phyloP scores from a whole-genome alignment of 2,329 filamentous ascomycete species.

The Metarhizium humberi region DNA sequence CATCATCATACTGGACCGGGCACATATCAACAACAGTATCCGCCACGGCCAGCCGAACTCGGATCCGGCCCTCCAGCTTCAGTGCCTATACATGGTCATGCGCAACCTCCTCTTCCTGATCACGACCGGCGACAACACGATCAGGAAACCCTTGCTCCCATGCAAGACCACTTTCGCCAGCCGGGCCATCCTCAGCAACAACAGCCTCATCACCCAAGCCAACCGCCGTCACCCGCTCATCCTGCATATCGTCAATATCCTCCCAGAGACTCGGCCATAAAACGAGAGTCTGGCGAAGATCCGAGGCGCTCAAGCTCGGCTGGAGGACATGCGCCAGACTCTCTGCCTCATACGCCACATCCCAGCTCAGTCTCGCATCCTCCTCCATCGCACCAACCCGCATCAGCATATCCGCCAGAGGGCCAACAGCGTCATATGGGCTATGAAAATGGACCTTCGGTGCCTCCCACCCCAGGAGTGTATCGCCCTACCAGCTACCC shows the following conservation, averaged over 20 bases:
- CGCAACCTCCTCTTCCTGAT: constrained; percentile 29
- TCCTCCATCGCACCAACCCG: constrained; percentile 19
- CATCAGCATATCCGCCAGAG: constrained; percentile 30
- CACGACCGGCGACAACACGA: constrained; percentile 48
- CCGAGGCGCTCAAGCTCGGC: constrained; percentile 44
- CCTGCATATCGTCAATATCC: constrained; percentile 34
- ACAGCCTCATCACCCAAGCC: constrained; percentile 12
- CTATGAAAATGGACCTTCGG: constrained; percentile 38
- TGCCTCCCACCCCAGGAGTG: constrained; percentile 34
- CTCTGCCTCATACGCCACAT: constrained; percentile 21
- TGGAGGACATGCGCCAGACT: constrained; percentile 29
- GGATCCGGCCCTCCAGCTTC: constrained; percentile 17
- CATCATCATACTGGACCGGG: constrained; percentile 22
- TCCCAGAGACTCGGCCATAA: constrained; percentile 43
- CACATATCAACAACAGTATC: constrained; percentile 32
- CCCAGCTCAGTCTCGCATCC: constrained; percentile 21
- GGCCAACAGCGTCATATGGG: constrained; percentile 42
- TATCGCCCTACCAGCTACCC: constrained; percentile 33
- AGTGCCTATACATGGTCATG: constrained; percentile 19
- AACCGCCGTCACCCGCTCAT: constrained; percentile 34
- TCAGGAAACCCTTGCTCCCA: constrained; percentile 42
- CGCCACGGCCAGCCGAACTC: constrained; percentile 23
- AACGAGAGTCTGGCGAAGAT: constrained; percentile 45
- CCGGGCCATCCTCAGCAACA: constrained; percentile 14
- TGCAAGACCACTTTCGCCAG: constrained; percentile 41